Evolutionary conservation across 306 rosid genomes (phyloP), one percentile per base, ranked within the genome.

Genomic region (Pueraria montana): DNA sequence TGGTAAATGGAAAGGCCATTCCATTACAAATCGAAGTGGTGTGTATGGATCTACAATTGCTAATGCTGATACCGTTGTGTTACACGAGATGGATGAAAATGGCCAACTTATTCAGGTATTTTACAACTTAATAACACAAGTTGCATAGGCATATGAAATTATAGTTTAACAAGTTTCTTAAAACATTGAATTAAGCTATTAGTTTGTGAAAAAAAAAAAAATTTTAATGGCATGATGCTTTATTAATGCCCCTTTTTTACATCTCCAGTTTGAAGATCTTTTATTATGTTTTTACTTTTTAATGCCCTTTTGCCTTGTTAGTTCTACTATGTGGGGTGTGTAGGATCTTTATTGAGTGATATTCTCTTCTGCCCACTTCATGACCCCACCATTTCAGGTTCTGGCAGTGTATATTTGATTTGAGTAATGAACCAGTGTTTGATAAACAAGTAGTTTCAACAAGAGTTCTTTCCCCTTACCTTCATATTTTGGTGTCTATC

Each of bases 1-100:
- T 63, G 99, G 99, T 24, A 85, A 86, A 77, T 96, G 99, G 99
- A 92, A 90, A 84, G 99, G 99, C 18, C 92, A 77, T 61, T 96
- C 98, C 8, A 34, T 88, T 59, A 96, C 99, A 30, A 96, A 94
- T 69, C 87, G 99, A 43, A 96, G 99, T 74, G 99, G 99, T 50
- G 97, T 94, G 16, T 96, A 96, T 86, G 99, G 99, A 87, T 77
- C 97, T 64, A 96, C 99, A 53, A 89, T 91, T 67, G 76, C 96
- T 42, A 89, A 94, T 85, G 97, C 97, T 14, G 89, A 90, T 68
- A 90, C 91, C 0, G 83, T 90, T 66, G 87, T 91, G 45, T 80
- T 88, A 16, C 95, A 94, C 84, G 89, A 92, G 82, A 90, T 94
- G 74, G 85, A 87, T 81, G 91, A 78, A 50, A 78, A 81, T 52